Evolutionary conservation across 495 filamentous ascomycete species (phyloP).

Genomic region (Aspergillus coremiiformis): DNA sequence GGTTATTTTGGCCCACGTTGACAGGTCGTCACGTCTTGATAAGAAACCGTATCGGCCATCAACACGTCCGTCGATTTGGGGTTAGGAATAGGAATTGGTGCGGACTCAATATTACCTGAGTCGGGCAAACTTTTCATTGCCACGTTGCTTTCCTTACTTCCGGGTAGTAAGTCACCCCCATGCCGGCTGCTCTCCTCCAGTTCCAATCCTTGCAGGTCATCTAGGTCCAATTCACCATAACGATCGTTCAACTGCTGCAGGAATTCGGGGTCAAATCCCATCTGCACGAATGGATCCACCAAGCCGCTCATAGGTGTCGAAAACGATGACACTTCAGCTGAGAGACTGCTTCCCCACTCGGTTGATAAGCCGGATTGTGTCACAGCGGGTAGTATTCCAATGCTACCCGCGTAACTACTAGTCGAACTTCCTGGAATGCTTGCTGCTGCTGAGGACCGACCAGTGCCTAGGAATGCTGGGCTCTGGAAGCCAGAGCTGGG

Average conservation of each 20-base stretch:
- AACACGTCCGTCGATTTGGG: conserved; percentile 9
- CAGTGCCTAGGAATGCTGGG: conserved; percentile 28
- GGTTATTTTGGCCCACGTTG: neutral
- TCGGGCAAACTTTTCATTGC: neutral
- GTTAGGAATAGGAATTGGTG: conserved; percentile 13
- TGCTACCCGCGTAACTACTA: conserved; percentile 35
- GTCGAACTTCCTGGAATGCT: conserved; percentile 34
- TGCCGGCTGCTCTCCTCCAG: conserved; percentile 4
- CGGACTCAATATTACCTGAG: neutral
- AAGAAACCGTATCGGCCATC: conserved; percentile 8
- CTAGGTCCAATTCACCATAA: conserved; percentile 27
- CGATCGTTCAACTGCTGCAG: conserved; percentile 32
- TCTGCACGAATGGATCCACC: conserved; percentile 34
- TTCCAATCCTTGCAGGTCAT: conserved; percentile 14
- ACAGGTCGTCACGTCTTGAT: neutral
- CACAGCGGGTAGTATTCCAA: conserved; percentile 26
- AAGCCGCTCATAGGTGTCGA: conserved; percentile 24
- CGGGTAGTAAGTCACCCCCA: neutral
- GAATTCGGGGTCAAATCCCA: conserved; percentile 39
- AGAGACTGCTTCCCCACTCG: conserved; percentile 36
- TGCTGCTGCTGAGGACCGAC: conserved; percentile 30
- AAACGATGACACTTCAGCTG: conserved; percentile 24
- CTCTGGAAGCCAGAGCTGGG: conserved; percentile 33
- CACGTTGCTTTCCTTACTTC: conserved; percentile 8
- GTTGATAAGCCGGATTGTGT: conserved; percentile 25